Percentiles rank a stretch among this genome's conserved stretches.
These are phyloP conservation scores for Ceratocystis cubensis DNA, from an alignment of 2,329 filamentous ascomycete species.

Conservation along the genomic window DNA sequence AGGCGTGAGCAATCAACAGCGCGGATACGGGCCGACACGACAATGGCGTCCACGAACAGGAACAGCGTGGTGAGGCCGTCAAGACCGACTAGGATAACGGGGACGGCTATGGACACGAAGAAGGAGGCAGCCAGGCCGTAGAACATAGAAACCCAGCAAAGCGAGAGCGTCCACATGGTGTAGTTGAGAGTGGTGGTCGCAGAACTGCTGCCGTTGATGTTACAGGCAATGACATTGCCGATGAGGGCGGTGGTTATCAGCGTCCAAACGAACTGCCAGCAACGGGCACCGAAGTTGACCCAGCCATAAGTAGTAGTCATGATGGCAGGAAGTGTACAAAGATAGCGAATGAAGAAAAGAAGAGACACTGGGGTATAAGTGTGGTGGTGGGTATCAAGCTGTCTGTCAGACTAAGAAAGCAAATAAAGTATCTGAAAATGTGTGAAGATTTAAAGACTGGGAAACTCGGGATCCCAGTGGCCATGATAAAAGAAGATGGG, in stretches of 20 bases:
- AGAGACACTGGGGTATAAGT: not conserved
- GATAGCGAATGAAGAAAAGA: not conserved
- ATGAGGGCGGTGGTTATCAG: slow-evolving; percentile 44
- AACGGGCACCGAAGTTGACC: slow-evolving; percentile 36
- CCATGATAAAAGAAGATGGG: not conserved
- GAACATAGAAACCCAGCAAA: slow-evolving; percentile 53
- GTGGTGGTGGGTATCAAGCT: not conserved
- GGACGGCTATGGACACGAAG: slow-evolving; percentile 40
- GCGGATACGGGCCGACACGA: slow-evolving; percentile 56
- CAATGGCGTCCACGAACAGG: slow-evolving; percentile 57
- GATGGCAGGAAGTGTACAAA: slow-evolving; percentile 15
- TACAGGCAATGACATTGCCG: slow-evolving; percentile 45
- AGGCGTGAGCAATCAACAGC: slow-evolving; percentile 54
- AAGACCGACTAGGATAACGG: slow-evolving; percentile 41
- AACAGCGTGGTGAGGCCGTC: slow-evolving; percentile 52
- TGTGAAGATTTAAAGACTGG: not conserved
- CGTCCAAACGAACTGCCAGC: slow-evolving; percentile 39
- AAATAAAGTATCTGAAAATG: too few relatives aligned
- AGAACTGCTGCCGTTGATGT: slow-evolving; percentile 33
- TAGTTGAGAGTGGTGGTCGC: slow-evolving; percentile 44
- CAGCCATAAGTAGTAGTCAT: slow-evolving; percentile 29
- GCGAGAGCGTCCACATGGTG: slow-evolving; percentile 56
- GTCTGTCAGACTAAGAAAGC: too few relatives aligned
- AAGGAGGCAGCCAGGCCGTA: slow-evolving; percentile 48
- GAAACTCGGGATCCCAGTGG: not conserved